These are phyloP conservation scores for Oryza meyeriana DNA, from an alignment of 176 grass and related monocot species.

Conservation along the genomic window DNA sequence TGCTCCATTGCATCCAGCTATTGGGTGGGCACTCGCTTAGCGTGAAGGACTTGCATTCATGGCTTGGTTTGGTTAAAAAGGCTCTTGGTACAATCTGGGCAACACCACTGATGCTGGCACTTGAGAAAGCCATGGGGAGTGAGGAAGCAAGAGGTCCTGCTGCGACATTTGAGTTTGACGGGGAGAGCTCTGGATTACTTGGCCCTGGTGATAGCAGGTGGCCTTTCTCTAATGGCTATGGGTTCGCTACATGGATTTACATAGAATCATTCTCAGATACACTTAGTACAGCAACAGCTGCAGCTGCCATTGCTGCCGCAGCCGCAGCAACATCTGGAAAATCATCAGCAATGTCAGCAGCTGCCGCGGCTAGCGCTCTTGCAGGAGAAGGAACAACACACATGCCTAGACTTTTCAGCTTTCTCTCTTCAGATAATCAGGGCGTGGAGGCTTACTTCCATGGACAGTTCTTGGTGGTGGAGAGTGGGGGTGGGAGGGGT, in stretches of 20 bases:
- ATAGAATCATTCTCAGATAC: constrained; percentile 95
- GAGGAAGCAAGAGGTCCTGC: constrained; percentile 68
- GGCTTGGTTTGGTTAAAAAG: constrained; percentile 73
- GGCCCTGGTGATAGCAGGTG: constrained; percentile 86
- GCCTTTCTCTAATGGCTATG: constrained; percentile 96
- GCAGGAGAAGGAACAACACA: constrained; percentile 94
- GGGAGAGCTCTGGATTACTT: constrained; percentile 93
- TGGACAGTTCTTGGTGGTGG: constrained; percentile 95
- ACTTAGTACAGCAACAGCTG: constrained; percentile 91
- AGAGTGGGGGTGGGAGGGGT: constrained; percentile 71
- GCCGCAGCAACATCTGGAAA: constrained; percentile 88
- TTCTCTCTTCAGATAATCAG: constrained; percentile 89
- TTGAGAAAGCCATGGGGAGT: constrained; percentile 83
- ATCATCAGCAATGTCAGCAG: constrained; percentile 93
- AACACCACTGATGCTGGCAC: constrained; percentile 48
- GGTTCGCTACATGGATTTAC: constrained; percentile 93
- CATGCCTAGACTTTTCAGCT: constrained; percentile 94
- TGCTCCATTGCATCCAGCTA: constrained; percentile 76
- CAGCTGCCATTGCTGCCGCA: constrained; percentile 87
- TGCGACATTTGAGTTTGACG: constrained; percentile 85
- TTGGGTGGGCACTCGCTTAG: constrained; percentile 77
- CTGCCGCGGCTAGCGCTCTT: constrained; percentile 88
- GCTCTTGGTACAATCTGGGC: constrained; percentile 66
- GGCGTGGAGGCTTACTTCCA: constrained; percentile 97
- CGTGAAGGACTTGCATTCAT: constrained; percentile 69